Base-by-base conservation (phyloP, 345 rosid species). In the Nephelium lappaceum region DNA sequence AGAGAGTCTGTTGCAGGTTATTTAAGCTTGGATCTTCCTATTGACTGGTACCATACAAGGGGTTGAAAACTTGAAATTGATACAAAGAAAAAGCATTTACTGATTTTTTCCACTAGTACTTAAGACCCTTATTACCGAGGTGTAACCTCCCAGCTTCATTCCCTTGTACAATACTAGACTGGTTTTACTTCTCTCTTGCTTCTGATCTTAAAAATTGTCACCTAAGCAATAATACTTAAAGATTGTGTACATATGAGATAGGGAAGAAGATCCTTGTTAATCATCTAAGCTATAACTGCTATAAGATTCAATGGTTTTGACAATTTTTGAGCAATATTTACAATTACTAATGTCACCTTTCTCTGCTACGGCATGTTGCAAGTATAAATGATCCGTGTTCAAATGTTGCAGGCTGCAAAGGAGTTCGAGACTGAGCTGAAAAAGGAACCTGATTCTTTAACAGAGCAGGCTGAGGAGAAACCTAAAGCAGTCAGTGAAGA, bases 361-460 rank as follows among this genome's bases (percentile, higher is more conserved):
- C 21, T 55, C 21, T n/a, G 24, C 58, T 23, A 9, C 1, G 55
- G 23, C 23, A 15, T 61, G 5, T 55, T 27, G 2, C 7, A 42
- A 72, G 24, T 39, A 64, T 75, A 38, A 24, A 31, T 71, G 61
- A 9, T 67, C 49, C 2, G 58, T n/a, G 65, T 72, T 67, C 47
- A 72, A 76, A 72, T 82, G 51, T 77, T 86, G 83, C 86, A 95
- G 99, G 99, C 99, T 75, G 98, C 99, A 61, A 95, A 92, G 78
- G 99, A 95, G 80, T 93, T 95, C 0, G 99, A 95, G 85, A 83
- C 93, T 9, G 99, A 95, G 90, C 93, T 95, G n/a, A 95, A 92
- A 76, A 93, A 89, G 72, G 95, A 91, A 58, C 95, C 95, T 0
- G 93, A 91, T 57, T 81, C 93, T 60, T 27, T 1, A 24, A 5